Base-by-base conservation (phyloP, 2,329 filamentous ascomycete genomes). In the Paecilomyces fulvus region DNA sequence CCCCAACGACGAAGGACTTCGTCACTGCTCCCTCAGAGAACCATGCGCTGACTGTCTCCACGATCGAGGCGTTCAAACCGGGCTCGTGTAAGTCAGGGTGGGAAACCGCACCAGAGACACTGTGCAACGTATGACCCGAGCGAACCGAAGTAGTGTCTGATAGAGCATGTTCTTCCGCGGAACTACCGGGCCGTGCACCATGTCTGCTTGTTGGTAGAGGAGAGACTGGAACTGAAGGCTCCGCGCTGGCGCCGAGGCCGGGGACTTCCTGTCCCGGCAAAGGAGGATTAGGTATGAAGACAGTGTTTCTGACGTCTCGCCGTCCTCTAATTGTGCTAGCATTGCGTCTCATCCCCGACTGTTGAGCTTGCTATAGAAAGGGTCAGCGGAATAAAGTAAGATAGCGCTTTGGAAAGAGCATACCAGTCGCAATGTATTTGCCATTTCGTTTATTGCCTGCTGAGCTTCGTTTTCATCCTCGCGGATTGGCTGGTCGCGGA, bases 111-210 rank as follows among this genome's bases (percentile, higher is more conserved):
- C 80, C 80, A 49, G 87, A 76, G 49, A 85, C 84, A 62, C 80
- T 84, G 59, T 84, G 85, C 48, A 92, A 75, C 1, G 91, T 95
- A 61, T 90, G 89, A 1, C 88, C 88, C 2, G 94, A 99, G 52
- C 92, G 87, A 58, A 97, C 87, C 0, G 94, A 97, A 56, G 92
- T 90, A 2, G 89, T 91, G 70, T 99, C 94, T 1, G 91, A 95
- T 68, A 76, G 82, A 79, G 54, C 81, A 69, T 89, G 85, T 14
- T 90, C 84, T 7, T 85, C 79, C 48, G 87, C 74, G 2, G 80
- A 76, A 43, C 79, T 75, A 46, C 83, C 70, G 2, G 82, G 77
- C 3, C 80, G 75, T 9, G 80, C 56, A 70, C 63, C 73, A 74
- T 55, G 75, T 55, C 61, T 71, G 25, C 62, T 62, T 30, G 59